phyloP scores from a whole-genome alignment of 2,329 filamentous ascomycete species.

The Nigrospora oryzae region DNA sequence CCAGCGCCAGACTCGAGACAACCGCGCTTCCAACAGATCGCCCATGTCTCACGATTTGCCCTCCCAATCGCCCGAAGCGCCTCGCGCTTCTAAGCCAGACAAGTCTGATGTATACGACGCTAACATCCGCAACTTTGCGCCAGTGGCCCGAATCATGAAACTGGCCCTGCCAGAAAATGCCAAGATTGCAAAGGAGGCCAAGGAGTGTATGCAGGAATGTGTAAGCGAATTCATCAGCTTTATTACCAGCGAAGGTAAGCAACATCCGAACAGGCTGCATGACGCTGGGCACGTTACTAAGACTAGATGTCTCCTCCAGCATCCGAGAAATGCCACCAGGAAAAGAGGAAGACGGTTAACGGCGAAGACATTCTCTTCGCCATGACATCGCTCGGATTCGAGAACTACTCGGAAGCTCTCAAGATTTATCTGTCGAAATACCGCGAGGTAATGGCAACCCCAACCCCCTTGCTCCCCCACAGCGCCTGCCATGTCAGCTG shows the following conservation, averaged over 20 bases:
- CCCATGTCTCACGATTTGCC: conserved; percentile 54
- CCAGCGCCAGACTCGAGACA: conserved; percentile 32
- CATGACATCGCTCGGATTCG: conserved; percentile 97
- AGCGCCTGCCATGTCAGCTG: too few relatives aligned
- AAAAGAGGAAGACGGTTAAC: conserved; percentile 98
- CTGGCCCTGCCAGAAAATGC: conserved; percentile 94
- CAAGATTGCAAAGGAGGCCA: conserved; percentile 98
- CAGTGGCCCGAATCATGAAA: conserved; percentile 99
- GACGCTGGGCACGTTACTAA: too few relatives aligned
- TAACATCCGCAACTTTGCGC: conserved; percentile 89
- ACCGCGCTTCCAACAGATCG: conserved; percentile 21
- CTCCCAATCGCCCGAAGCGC: conserved; percentile 40
- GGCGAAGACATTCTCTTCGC: conserved; percentile 98
- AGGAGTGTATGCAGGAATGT: conserved; percentile 99
- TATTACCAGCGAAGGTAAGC: conserved; percentile 95
- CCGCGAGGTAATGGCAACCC: conserved; percentile 67
- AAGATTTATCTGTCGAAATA: conserved; percentile 98
- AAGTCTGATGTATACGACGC: conserved; percentile 59
- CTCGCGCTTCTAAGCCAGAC: conserved; percentile 37
- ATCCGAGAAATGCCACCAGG: conserved; percentile 98
- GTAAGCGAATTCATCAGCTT: conserved; percentile 99
- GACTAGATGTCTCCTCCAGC: conserved; percentile 42
- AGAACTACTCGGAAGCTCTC: conserved; percentile 95
- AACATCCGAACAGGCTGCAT: neutral
- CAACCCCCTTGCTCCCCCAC: conserved; percentile 1